Base-by-base conservation (phyloP, 805 yeast species). In the Wickerhamiella azyma region DNA sequence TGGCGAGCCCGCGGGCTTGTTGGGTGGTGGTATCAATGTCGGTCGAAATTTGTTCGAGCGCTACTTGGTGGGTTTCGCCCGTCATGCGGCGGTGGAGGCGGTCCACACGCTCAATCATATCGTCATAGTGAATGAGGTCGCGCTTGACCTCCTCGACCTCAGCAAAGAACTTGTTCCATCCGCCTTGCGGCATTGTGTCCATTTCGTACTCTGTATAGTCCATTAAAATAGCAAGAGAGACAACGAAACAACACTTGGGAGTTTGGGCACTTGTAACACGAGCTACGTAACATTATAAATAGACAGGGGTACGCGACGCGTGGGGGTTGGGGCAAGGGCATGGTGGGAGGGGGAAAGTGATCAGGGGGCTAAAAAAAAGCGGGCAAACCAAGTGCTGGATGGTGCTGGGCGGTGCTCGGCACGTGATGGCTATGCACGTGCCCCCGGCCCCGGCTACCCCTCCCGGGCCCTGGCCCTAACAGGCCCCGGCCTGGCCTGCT, bases 1-100 rank as follows among this genome's bases (percentile, higher is more conserved):
- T 72, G 59, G 92, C 94, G 57, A 85, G 71, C 43, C 83, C 75
- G 39, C 84, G 74, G 3, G 94, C 84, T 60, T 86, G 94, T 41
- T 81, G 68, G 45, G 79, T 79, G 48, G 83, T 70, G 49, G 75
- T 69, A 59, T 88, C 95, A 49, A 92, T 72, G 64, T 84, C 85
- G 52, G 74, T 71, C 64, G 85, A 79, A 49, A 77, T 69, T 57
- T 76, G 74, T 45, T 74, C 74, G 58, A 81, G 82, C 57, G 76
- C 78, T 49, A 78, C 81, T 51, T 75, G 77, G 55, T 79, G 79
- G 51, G 82, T 76, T 52, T 83, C 92, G 52, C 77, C 77, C 56
- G 85, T 66, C 32, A 85, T 67, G 55, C 77, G 75, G 58, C 72
- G 71, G 66, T 85, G 94, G 55, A 79, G 71, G 48, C 72, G 69